A percentile compares a stretch with the other conserved stretches of the same genome.
Evolutionary conservation across 495 filamentous ascomycete species (phyloP).

Genomic region (Massariosphaeria phaeospora): DNA sequence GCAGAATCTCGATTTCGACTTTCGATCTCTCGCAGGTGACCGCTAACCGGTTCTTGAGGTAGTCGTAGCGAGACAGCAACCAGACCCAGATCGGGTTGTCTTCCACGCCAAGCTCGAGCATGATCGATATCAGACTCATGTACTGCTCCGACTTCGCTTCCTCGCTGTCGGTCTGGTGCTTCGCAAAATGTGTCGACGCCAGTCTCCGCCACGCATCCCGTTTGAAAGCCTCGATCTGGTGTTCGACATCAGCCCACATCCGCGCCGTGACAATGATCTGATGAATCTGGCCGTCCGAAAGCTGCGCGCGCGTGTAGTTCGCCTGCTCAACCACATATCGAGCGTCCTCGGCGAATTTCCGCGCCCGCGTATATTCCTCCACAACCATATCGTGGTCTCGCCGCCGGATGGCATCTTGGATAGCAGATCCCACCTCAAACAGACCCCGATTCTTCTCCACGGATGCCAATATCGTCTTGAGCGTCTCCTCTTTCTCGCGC

Average conservation of each 20-base stretch:
- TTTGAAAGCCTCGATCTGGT: constrained; percentile 80
- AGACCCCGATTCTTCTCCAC: constrained; percentile 75
- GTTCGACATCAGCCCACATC: constrained; percentile 90
- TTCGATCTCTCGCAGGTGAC: constrained; percentile 73
- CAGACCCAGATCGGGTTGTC: constrained; percentile 96
- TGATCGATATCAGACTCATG: constrained; percentile 80
- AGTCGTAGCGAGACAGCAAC: constrained; percentile 82
- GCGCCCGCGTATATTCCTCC: constrained; percentile 76
- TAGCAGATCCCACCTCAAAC: constrained; percentile 69
- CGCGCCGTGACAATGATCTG: constrained; percentile 80
- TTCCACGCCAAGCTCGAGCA: constrained; percentile 86
- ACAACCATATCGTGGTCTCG: constrained; percentile 83
- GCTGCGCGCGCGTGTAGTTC: constrained; percentile 43
- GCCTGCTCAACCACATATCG: constrained; percentile 55
- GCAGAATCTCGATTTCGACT: constrained; percentile 85
- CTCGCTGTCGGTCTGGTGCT: constrained; percentile 39
- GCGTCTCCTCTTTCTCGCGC: constrained; percentile 79
- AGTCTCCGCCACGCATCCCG: constrained; percentile 80
- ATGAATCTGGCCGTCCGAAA: constrained; percentile 72
- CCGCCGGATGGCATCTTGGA: constrained; percentile 79
- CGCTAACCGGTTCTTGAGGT: constrained; percentile 76
- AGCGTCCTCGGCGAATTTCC: constrained; percentile 68
- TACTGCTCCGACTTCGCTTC: constrained; percentile 67
- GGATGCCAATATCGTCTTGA: constrained; percentile 66
- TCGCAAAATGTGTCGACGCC: constrained; percentile 43